A percentile compares a stretch with the other conserved stretches of the same genome.
phyloP scores from a whole-genome alignment of 2,329 filamentous ascomycete genomes.

The Trichoderma sp. region DNA sequence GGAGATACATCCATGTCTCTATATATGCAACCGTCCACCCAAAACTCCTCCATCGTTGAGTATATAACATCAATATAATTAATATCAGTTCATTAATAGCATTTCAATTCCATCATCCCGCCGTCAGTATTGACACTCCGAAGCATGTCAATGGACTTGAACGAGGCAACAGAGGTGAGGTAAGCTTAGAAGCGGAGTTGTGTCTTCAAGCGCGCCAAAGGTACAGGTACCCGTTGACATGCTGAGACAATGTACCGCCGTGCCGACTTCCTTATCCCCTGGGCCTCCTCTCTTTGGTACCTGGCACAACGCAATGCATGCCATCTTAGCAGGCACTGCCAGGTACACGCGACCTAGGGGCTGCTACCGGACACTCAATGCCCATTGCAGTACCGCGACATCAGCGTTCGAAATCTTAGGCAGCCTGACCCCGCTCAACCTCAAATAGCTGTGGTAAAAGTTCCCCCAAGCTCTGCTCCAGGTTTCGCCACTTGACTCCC shows the following conservation, averaged over 20 bases:
- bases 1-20: background rate
- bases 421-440: constrained; percentile 21
- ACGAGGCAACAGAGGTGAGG: background rate
- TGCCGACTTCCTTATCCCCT: background rate
- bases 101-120: background rate
- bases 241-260: background rate
- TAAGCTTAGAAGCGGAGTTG: background rate
- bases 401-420: background rate
- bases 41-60: background rate
- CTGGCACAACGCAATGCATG: background rate
- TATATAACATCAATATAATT: background rate
- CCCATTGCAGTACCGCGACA: background rate
- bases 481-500: constrained; percentile 48
- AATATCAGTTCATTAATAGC: background rate
- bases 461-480: constrained; percentile 52
- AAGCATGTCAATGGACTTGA: background rate
- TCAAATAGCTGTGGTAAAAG: constrained; percentile 40
- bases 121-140: background rate
- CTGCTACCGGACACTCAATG: background rate
- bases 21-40: background rate
- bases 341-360: background rate
- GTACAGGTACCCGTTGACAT: background rate
- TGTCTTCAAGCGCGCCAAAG: background rate
- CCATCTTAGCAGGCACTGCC: background rate
- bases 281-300: background rate